Conservation (phyloP, 495 filamentous ascomycete species). For the Baudoinia panamericana region DNA sequence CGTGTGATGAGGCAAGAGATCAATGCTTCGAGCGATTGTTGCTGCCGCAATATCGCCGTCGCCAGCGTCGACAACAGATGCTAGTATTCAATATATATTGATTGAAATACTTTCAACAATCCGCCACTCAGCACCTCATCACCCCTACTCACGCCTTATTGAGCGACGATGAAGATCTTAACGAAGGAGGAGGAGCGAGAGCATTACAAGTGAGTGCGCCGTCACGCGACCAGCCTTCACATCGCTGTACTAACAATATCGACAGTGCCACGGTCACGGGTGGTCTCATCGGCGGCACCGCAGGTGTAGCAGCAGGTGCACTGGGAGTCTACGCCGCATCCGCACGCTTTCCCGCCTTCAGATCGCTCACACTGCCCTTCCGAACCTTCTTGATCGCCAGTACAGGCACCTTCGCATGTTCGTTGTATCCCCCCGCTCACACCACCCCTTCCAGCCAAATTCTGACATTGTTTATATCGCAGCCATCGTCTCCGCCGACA, state of each 20-base stretch:
- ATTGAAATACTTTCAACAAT: background rate
- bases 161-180: conserved; percentile 72
- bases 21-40: too few species aligned
- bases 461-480: conserved; percentile 1
- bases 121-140: too few species aligned
- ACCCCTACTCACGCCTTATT: too few species aligned
- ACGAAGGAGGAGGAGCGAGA: conserved; percentile 78
- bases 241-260: conserved; percentile 35
- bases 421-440: too few species aligned
- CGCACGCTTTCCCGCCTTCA: conserved; percentile 57
- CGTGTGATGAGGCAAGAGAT: too few species aligned
- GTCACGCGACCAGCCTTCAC: background rate
- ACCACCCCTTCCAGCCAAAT: background rate
- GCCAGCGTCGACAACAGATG: too few species aligned
- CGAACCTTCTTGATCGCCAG: conserved; percentile 81
- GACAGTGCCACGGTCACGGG: conserved; percentile 62
- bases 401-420: conserved; percentile 62
- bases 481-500: conserved; percentile 75
- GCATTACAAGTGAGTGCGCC: conserved; percentile 44
- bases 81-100: too few species aligned
- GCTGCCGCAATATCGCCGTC: too few species aligned
- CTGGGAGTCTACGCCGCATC: conserved; percentile 49
- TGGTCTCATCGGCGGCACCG: conserved; percentile 53
- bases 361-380: conserved; percentile 72
- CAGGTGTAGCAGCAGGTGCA: conserved; percentile 49